Conservation (phyloP, 768 basidiomycete species). For the Serendipita vermifera region DNA sequence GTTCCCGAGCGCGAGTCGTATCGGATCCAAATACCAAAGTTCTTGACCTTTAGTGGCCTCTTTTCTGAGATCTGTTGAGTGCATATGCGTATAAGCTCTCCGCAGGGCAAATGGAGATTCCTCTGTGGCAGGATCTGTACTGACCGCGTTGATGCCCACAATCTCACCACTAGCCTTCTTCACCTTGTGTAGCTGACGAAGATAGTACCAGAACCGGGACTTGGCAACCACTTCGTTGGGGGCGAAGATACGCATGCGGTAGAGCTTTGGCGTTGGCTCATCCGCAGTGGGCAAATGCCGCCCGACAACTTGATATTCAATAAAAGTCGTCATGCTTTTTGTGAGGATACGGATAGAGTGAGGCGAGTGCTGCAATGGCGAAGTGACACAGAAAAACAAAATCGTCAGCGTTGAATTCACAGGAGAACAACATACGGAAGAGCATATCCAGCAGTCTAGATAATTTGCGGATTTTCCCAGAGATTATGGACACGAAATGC, state of each 20-base stretch:
- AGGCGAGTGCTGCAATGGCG: too few relatives aligned
- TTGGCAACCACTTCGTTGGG: constrained; percentile 98
- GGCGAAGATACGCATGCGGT: constrained; percentile 98
- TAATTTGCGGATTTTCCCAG: too few relatives aligned
- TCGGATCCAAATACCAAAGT: constrained; percentile 99
- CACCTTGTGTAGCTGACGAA: constrained; percentile 96
- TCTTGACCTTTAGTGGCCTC: constrained; percentile 97
- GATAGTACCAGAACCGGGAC: constrained; percentile 99
- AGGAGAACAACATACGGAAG: too few relatives aligned
- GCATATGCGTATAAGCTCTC: background rate
- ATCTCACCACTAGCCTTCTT: constrained; percentile 99
- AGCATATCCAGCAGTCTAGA: too few relatives aligned
- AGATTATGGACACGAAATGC: too few relatives aligned
- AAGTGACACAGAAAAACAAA: too few relatives aligned
- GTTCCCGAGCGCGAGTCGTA: constrained; percentile 99
- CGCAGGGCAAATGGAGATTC: background rate
- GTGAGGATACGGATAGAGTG: too few relatives aligned
- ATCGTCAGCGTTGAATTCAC: too few relatives aligned
- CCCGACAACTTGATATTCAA: constrained; percentile 93
- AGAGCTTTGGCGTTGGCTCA: constrained; percentile 94
- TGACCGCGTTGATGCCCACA: constrained; percentile 92
- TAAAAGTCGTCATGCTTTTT: constrained; percentile 33
- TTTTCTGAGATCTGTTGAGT: constrained; percentile 82
- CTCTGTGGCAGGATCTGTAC: constrained; percentile 41
- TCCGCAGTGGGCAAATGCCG: constrained; percentile 90